Evolutionary conservation across 1,139 yeast genomes (phyloP).

Genomic region (Spencermartinsiella ligniputridi): DNA sequence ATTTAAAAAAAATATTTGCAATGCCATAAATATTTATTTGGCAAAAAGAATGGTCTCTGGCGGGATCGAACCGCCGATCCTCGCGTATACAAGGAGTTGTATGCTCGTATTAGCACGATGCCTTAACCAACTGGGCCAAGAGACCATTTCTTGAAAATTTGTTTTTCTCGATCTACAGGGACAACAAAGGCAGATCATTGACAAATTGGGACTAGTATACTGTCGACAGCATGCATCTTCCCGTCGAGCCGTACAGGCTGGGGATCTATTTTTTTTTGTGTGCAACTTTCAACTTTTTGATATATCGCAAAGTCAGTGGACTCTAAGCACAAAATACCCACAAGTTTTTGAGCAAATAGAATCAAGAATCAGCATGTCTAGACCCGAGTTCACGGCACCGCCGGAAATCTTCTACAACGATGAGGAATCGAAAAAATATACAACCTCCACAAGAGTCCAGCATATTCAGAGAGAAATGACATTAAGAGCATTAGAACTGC

Average conservation of each 20-base stretch:
- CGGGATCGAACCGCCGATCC: constrained; percentile 24
- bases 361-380: constrained; percentile 56
- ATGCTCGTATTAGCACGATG: constrained; percentile 14
- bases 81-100: constrained; percentile 18
- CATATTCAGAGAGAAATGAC: constrained; percentile 98
- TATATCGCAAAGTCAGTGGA: too few relatives aligned
- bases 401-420: constrained; percentile 96
- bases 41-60: constrained; percentile 21
- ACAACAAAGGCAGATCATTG: neutral
- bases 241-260: too few relatives aligned
- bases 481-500: constrained; percentile 79
- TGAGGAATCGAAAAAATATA: constrained; percentile 80
- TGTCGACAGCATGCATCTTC: too few relatives aligned
- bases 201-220: neutral
- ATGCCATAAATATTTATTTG: too few relatives aligned
- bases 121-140: constrained; percentile 22
- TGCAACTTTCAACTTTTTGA: neutral
- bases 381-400: constrained; percentile 97
- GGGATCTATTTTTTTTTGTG: neutral
- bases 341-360: neutral
- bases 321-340: neutral
- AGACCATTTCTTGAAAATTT: constrained; percentile 9
- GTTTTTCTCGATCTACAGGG: neutral
- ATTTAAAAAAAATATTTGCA: too few relatives aligned
- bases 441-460: constrained; percentile 92